These are phyloP conservation scores for Erodium trifolium DNA, from an alignment of 441 rosid genomes.

Conservation along the genomic window DNA sequence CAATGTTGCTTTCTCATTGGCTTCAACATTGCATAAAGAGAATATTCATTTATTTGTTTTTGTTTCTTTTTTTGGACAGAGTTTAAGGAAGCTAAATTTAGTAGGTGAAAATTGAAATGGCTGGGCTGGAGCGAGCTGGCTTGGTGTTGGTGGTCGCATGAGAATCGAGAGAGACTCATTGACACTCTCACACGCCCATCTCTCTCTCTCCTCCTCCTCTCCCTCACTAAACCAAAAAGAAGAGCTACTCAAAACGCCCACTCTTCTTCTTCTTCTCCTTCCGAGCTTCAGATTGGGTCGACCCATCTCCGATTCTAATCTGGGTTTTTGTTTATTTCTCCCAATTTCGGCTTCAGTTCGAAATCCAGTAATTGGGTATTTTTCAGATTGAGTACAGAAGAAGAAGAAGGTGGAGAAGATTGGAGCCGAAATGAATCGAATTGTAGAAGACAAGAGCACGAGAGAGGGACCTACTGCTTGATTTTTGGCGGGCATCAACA, in stretches of 20 bases:
- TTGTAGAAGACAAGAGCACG: slow-evolving; percentile 2
- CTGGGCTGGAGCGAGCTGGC: not conserved
- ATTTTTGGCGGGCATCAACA: slow-evolving; percentile 61
- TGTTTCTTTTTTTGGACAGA: not conserved
- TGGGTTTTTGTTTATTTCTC: not conserved
- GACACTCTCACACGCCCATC: too few relatives aligned
- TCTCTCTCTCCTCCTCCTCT: too few relatives aligned
- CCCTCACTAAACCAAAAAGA: too few relatives aligned
- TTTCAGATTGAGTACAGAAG: too few relatives aligned
- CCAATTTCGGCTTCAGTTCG: not conserved
- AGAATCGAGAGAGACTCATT: not conserved
- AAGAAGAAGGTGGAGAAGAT: too few relatives aligned
- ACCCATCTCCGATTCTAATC: not conserved
- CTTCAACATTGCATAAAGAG: not conserved
- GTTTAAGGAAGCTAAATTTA: not conserved
- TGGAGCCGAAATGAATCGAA: not conserved
- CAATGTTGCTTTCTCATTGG: too few relatives aligned
- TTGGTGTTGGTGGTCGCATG: not conserved
- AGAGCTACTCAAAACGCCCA: not conserved
- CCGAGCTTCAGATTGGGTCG: not conserved
- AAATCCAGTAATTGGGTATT: not conserved
- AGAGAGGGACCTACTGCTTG: slow-evolving; percentile 65
- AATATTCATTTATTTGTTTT: too few relatives aligned
- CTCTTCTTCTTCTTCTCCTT: not conserved
- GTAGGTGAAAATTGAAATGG: not conserved